Evolutionary conservation across 257 asterid species (phyloP).

Genomic region (Gentiana dahurica): DNA sequence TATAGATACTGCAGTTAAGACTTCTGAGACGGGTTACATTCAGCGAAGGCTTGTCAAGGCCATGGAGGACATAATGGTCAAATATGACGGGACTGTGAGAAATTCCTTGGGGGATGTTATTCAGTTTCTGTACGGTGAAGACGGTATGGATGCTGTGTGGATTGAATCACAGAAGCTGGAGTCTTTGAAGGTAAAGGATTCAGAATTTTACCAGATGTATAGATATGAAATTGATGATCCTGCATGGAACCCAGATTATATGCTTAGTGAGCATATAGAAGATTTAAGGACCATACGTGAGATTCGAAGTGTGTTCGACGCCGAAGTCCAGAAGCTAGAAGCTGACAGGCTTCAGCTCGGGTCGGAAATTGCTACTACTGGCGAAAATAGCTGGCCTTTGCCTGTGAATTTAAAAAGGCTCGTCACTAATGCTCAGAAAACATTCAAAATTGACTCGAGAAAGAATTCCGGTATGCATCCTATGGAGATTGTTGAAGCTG

Average conservation of each 20-base stretch:
- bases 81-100: conserved; percentile 97
- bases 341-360: conserved; percentile 88
- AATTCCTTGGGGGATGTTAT: conserved; percentile 96
- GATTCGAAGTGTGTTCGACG: conserved; percentile 94
- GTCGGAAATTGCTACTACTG: conserved; percentile 84
- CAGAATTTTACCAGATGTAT: conserved; percentile 56
- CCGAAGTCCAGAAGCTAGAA: conserved; percentile 91
- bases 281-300: conserved; percentile 84
- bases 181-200: conserved; percentile 73
- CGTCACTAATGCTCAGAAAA: conserved; percentile 82
- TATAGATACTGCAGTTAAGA: conserved; percentile 97
- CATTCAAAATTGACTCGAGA: conserved; percentile 87
- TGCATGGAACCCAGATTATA: conserved; percentile 83
- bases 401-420: conserved; percentile 96
- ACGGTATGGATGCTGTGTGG: conserved; percentile 99
- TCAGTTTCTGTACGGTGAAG: conserved; percentile 98
- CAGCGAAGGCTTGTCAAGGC: conserved; percentile 98
- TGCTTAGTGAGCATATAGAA: conserved; percentile 81
- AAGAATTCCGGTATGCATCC: conserved; percentile 98
- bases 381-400: conserved; percentile 88
- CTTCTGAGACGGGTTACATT: conserved; percentile 97
- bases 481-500: conserved; percentile 98
- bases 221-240: conserved; percentile 77
- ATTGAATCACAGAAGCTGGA: conserved; percentile 91
- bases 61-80: conserved; percentile 99